Conservation (phyloP, 768 basidiomycete genomes). For the Stropharia rugosoannulata region DNA sequence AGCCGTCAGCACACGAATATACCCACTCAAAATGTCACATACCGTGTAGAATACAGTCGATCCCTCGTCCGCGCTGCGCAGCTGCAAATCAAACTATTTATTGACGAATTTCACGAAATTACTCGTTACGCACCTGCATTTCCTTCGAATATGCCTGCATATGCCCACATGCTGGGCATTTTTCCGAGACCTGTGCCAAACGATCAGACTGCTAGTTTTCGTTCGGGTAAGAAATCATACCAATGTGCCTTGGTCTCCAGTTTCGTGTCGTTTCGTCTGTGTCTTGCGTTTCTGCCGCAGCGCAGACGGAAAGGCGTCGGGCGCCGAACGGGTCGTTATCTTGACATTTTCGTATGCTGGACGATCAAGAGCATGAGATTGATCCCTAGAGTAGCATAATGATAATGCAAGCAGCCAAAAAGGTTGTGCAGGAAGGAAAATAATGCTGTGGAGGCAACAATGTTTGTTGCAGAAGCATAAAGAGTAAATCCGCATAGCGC, state of each 20-base stretch:
- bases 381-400: not conserved
- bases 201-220: not conserved
- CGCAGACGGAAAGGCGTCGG: slow-evolving; percentile 91
- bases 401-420: not conserved
- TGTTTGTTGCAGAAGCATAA: too few species aligned
- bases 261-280: slow-evolving; percentile 76
- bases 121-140: slow-evolving; percentile 60
- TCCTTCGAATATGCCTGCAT: slow-evolving; percentile 86
- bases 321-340: slow-evolving; percentile 87
- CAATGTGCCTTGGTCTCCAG: slow-evolving; percentile 61
- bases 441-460: too few species aligned
- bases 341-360: slow-evolving; percentile 90
- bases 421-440: not conserved
- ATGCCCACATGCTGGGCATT: slow-evolving; percentile 86
- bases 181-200: slow-evolving; percentile 73
- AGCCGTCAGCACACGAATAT: slow-evolving; percentile 8
- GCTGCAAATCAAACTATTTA: slow-evolving; percentile 36
- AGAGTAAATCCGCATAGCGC: too few species aligned
- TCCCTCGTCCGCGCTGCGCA: slow-evolving; percentile 92
- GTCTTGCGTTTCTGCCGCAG: slow-evolving; percentile 88
- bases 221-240: slow-evolving; percentile 26
- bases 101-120: not conserved
- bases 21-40: slow-evolving; percentile 27
- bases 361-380: not conserved
- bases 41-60: slow-evolving; percentile 95